These are phyloP conservation scores for Tritrichomonas foetus DNA, from an alignment of 208 protist genomes.

Conservation along the genomic window DNA sequence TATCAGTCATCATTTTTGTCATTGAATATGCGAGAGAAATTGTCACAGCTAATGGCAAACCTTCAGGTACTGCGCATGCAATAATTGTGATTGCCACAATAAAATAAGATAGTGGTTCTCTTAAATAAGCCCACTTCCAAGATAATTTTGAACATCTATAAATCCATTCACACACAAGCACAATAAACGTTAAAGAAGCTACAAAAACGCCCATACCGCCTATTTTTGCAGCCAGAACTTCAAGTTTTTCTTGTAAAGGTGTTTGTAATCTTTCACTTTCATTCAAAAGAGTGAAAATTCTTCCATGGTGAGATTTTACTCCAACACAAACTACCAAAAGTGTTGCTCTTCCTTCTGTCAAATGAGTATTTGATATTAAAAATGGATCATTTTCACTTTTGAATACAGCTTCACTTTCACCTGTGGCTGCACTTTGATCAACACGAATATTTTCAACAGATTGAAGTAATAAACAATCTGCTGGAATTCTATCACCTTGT, in stretches of 20 bases:
- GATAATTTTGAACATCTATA: background rate
- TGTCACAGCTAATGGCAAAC: constrained; percentile 88
- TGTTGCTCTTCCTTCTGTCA: background rate
- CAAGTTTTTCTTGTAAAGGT: background rate
- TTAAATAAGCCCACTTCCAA: background rate
- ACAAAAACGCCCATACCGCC: constrained; percentile 11
- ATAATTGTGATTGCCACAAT: constrained; percentile 72
- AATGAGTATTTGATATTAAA: background rate
- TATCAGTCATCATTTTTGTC: constrained; percentile 18
- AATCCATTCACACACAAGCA: background rate
- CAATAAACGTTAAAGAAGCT: constrained; percentile 44
- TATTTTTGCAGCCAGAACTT: background rate
- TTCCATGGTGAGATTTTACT: background rate
- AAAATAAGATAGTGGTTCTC: constrained; percentile 47
- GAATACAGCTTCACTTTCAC: background rate
- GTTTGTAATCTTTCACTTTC: background rate
- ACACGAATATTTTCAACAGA: background rate
- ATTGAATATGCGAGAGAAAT: constrained; percentile 76
- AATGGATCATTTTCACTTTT: background rate
- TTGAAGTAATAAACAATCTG: background rate
- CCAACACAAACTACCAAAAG: background rate
- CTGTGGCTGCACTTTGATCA: background rate
- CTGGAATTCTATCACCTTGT: background rate
- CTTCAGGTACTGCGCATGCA: constrained; percentile 93
- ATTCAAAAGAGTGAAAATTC: background rate